Base-by-base conservation (phyloP, 306 rosid species). In the Quercus alba region DNA sequence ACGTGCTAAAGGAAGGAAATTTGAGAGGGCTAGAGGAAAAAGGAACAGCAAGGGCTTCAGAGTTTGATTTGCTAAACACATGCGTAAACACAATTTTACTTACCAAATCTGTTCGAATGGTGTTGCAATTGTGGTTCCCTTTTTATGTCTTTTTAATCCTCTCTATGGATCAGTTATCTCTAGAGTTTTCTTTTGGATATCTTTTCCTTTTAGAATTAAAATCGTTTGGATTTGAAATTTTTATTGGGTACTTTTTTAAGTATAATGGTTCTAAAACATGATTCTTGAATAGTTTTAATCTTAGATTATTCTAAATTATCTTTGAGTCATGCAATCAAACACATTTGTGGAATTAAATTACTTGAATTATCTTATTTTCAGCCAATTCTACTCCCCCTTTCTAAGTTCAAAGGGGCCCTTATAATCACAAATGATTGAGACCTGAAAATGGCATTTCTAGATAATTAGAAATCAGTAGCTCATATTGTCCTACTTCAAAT, bases 41-140 rank as follows among this genome's bases (percentile, higher is more conserved):
- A 87, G 93, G 33, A 89, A 89, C 75, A 89, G 93, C 84, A 86
- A 28, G 68, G 93, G 93, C 66, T 89, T 87, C 77, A 88, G 84
- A 79, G 89, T 85, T 75, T 89, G 75, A 82, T 87, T 26, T 25
- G 51, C 73, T 4, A 9, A 70, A 21, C 58, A 68, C 84, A 80
- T 73, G 59, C 28, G 25, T 23, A 44, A 17, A 75, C 41, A 4
- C 69, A 30, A 64, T 15, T 15, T 17, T 9, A 30, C 46, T 63
- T 12, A 1, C 33, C 5, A 28, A 23, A 21, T 59, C 66, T 59
- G 31, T 59, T 49, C 54, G 4, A 49, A 6, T 9, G 17, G 66
- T 59, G 66, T 63, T 63, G 69, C 70, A 18, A 67, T 64, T 19
- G n/a, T 67, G 72, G 44, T 64, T 64, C 70, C 20, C 13, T 15